phyloP scores from a whole-genome alignment of 2,329 filamentous ascomycete species.

The Drechslerella stenobrocha region DNA sequence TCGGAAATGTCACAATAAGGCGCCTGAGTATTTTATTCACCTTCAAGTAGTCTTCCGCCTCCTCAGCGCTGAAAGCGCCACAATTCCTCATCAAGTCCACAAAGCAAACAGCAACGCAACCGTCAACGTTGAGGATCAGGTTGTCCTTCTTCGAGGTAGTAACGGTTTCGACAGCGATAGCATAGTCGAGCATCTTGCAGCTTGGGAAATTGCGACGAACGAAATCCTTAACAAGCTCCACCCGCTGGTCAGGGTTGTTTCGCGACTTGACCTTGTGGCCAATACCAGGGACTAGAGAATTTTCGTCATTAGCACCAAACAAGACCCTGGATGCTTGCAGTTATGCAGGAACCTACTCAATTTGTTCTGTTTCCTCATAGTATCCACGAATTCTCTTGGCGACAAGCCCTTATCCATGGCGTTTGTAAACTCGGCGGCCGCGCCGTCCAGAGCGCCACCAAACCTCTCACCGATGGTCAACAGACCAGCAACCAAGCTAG shows the following conservation, averaged over 20 bases:
- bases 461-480: conserved; percentile 97
- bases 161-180: conserved; percentile 93
- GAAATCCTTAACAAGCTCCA: conserved; percentile 99
- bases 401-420: conserved; percentile 97
- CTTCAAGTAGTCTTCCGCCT: conserved; percentile 96
- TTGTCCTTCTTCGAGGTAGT: conserved; percentile 99
- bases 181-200: conserved; percentile 98
- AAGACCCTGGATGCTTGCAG: too few species aligned
- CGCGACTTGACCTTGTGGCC: conserved; percentile 99
- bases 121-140: conserved; percentile 98
- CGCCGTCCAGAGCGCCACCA: conserved; percentile 96
- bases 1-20: background rate
- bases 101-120: conserved; percentile 97
- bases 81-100: conserved; percentile 97
- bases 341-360: conserved; percentile 66
- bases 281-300: conserved; percentile 76
- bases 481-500: conserved; percentile 90
- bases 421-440: conserved; percentile 97
- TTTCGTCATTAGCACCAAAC: conserved; percentile 16
- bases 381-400: conserved; percentile 98
- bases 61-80: conserved; percentile 91
- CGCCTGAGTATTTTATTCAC: conserved; percentile 22
- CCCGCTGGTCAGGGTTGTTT: conserved; percentile 99
- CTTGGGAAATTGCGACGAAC: conserved; percentile 95
- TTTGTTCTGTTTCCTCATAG: conserved; percentile 99